These are phyloP conservation scores for Phytophthora pinifolia DNA, from an alignment of 352 stramenopile genomes.

Conservation along the genomic window DNA sequence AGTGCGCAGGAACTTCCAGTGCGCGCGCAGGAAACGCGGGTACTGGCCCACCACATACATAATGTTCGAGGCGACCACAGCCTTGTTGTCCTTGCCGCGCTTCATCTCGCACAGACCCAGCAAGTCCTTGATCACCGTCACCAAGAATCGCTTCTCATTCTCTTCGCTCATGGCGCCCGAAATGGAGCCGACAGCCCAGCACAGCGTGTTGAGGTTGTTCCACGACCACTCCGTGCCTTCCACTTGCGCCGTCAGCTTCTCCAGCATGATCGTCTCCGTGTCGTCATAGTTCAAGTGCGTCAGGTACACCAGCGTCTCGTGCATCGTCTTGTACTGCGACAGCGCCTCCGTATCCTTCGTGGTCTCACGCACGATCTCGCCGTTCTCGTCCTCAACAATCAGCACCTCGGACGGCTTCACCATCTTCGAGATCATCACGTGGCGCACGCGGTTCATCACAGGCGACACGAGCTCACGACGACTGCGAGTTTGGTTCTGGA, in stretches of 20 bases:
- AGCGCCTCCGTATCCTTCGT: constrained; percentile 99
- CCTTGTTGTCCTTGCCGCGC: constrained; percentile 99
- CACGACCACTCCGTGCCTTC: constrained; percentile 91
- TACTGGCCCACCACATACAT: constrained; percentile 99
- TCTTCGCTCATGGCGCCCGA: constrained; percentile 99
- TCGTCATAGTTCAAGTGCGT: constrained; percentile 99
- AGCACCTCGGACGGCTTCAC: constrained; percentile 99
- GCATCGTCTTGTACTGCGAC: constrained; percentile 99
- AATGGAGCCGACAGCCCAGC: constrained; percentile 99
- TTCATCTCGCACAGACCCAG: constrained; percentile 98
- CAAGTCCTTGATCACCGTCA: constrained; percentile 99
- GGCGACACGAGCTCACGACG: constrained; percentile 71
- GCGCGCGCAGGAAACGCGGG: constrained; percentile 97
- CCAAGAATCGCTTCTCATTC: constrained; percentile 99
- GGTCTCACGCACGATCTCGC: constrained; percentile 95
- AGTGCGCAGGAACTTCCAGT: constrained; percentile 99
- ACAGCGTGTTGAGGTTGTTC: constrained; percentile 99
- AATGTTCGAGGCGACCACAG: constrained; percentile 99
- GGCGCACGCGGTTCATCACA: constrained; percentile 94
- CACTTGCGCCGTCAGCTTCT: constrained; percentile 95
- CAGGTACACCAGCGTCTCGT: constrained; percentile 99
- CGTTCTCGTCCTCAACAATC: constrained; percentile 99
- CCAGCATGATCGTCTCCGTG: constrained; percentile 99
- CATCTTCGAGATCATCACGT: constrained; percentile 99
- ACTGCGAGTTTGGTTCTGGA: constrained; percentile 52